phyloP scores from a whole-genome alignment of 1,139 yeast species.

The Lodderomyces oxycetoniae region DNA sequence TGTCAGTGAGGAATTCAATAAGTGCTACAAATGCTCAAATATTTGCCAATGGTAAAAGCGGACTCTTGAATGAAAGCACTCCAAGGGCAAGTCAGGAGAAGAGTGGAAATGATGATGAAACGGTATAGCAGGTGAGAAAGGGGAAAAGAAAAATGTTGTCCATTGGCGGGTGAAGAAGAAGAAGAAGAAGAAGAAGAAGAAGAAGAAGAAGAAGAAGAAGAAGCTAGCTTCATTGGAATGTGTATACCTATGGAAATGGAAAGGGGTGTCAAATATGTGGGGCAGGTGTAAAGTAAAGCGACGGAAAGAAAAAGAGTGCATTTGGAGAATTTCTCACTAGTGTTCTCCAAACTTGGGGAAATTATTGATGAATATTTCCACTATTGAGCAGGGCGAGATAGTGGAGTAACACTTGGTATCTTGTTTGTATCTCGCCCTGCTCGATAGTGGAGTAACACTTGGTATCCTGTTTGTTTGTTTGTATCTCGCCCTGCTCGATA shows the following conservation, averaged over 20 bases:
- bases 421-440: too few species aligned
- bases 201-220: conserved; percentile 1
- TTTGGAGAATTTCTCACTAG: too few species aligned
- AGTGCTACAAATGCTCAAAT: conserved; percentile 44
- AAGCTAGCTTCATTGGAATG: too few species aligned
- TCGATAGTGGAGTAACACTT: too few species aligned
- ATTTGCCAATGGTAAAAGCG: conserved; percentile 44
- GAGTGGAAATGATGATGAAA: conserved; percentile 1
- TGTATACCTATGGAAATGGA: background rate
- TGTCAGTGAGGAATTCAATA: conserved; percentile 42
- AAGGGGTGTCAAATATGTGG: background rate
- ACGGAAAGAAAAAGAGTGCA: too few species aligned
- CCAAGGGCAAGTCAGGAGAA: conserved; percentile 15
- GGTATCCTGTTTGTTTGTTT: too few species aligned
- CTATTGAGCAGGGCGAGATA: too few species aligned
- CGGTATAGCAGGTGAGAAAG: background rate
- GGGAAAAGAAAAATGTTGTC: background rate
- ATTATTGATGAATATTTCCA: too few species aligned
- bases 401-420: too few species aligned
- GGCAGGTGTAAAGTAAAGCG: too few species aligned
- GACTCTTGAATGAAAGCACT: conserved; percentile 41
- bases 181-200: background rate
- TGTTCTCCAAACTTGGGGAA: too few species aligned
- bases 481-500: too few species aligned
- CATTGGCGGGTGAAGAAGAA: background rate